phyloP scores from a whole-genome alignment of 2,329 filamentous ascomycete species.

The Nigrograna mackinnonii region DNA sequence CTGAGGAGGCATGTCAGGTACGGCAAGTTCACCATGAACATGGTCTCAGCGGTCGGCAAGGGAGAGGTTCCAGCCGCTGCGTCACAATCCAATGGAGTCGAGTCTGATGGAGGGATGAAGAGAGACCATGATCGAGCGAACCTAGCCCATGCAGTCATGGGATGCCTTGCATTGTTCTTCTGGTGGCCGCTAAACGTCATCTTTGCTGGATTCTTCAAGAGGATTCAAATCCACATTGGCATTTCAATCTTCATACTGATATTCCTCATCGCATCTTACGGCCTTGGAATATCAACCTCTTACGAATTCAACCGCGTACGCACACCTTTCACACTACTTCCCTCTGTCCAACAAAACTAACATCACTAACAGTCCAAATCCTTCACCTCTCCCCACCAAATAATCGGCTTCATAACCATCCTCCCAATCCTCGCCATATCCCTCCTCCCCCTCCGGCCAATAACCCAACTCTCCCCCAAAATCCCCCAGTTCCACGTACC shows the following conservation, averaged over 20 bases:
- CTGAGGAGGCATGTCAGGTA: slow-evolving; percentile 44
- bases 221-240: slow-evolving; percentile 46
- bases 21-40: slow-evolving; percentile 46
- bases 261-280: slow-evolving; percentile 42
- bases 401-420: slow-evolving; percentile 55
- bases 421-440: slow-evolving; percentile 28
- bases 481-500: slow-evolving; percentile 41
- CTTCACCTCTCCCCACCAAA: slow-evolving; percentile 51
- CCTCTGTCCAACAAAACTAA: slow-evolving; percentile 4
- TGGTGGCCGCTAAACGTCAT: slow-evolving; percentile 36
- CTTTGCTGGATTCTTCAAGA: slow-evolving; percentile 42
- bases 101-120: slow-evolving; percentile 20
- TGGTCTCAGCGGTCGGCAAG: slow-evolving; percentile 39
- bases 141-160: slow-evolving; percentile 33
- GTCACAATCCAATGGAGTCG: slow-evolving; percentile 22
- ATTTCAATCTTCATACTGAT: slow-evolving; percentile 42
- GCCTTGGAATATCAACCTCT: slow-evolving; percentile 47
- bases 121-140: slow-evolving; percentile 31
- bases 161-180: slow-evolving; percentile 37
- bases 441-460: slow-evolving; percentile 22
- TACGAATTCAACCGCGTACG: slow-evolving; percentile 44
- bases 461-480: slow-evolving; percentile 41
- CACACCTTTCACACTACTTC: slow-evolving; percentile 1
- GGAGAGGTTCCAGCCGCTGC: slow-evolving; percentile 36
- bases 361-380: slow-evolving; percentile 39